Percentiles rank a stretch among this genome's conserved stretches.
These are phyloP conservation scores for Nelumbo lutea DNA, from an alignment of 164 flowering plant species.

Conservation along the genomic window DNA sequence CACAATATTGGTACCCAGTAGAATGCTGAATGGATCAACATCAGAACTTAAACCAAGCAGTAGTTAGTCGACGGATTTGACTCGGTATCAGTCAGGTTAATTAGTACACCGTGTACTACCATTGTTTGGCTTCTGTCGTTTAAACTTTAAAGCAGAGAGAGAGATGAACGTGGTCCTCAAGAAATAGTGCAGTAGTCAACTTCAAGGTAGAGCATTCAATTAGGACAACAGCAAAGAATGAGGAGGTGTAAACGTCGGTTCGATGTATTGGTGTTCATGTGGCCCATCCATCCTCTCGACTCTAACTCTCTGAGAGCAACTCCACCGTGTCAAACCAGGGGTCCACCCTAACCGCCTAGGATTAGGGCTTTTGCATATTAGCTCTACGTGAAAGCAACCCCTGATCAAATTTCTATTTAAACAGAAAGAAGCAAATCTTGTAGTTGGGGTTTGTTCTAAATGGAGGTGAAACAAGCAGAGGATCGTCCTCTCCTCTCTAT, in stretches of 20 bases:
- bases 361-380: neutral
- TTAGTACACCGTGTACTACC: no score
- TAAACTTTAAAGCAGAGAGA: neutral
- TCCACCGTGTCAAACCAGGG: neutral
- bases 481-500: neutral
- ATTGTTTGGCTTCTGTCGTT: neutral
- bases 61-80: no score
- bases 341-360: neutral
- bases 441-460: neutral
- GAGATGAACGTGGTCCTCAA: neutral
- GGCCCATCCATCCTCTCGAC: neutral
- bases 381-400: conserved; percentile 5
- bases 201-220: neutral
- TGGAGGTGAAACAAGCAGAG: neutral
- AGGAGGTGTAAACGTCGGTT: neutral
- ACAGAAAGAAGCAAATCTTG: neutral
- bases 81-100: no score
- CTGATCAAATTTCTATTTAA: neutral
- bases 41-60: no score
- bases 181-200: neutral
- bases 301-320: neutral
- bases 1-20: no score
- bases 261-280: neutral
- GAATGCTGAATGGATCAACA: no score
- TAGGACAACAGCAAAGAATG: neutral